phyloP scores from a whole-genome alignment of 495 filamentous ascomycete genomes.

The Ascobolus immersus region DNA sequence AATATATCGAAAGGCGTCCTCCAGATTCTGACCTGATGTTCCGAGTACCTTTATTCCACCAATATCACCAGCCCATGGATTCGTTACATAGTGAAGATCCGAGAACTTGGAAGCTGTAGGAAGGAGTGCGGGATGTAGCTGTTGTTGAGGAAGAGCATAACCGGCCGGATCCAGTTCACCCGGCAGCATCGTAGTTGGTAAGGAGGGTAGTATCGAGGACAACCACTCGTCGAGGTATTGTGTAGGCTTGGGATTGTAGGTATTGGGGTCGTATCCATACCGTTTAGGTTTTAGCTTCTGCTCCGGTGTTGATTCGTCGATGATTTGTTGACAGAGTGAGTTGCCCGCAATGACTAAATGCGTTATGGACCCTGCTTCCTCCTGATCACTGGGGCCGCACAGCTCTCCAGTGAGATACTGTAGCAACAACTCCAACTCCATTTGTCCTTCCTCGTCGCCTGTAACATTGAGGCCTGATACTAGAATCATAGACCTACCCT shows the following conservation, averaged over 20 bases:
- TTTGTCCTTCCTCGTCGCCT: slow-evolving; percentile 39
- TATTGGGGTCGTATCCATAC: slow-evolving; percentile 75
- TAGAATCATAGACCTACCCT: slow-evolving; percentile 50
- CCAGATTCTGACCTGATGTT: slow-evolving; percentile 71
- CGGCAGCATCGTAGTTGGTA: slow-evolving; percentile 59
- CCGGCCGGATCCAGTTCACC: slow-evolving; percentile 58
- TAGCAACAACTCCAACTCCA: slow-evolving; percentile 48
- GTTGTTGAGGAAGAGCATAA: slow-evolving; percentile 53
- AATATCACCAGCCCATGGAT: slow-evolving; percentile 73
- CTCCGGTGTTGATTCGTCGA: slow-evolving; percentile 11
- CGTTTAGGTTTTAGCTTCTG: slow-evolving; percentile 33
- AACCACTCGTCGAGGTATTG: slow-evolving; percentile 65
- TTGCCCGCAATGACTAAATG: slow-evolving; percentile 81
- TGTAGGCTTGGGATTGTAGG: slow-evolving; percentile 67
- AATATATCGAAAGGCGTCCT: slow-evolving; percentile 86
- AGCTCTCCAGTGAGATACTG: slow-evolving; percentile 79
- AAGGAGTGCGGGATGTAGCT: slow-evolving; percentile 62
- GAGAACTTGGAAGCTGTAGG: slow-evolving; percentile 46
- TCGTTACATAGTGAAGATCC: slow-evolving; percentile 53
- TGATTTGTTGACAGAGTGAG: slow-evolving; percentile 33
- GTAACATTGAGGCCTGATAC: slow-evolving; percentile 69
- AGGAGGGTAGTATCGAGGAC: slow-evolving; percentile 46
- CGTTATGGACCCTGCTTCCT: slow-evolving; percentile 40
- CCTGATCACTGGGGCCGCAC: slow-evolving; percentile 28
- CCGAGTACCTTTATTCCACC: slow-evolving; percentile 70